These are phyloP conservation scores for Pecoramyces ruminantium DNA, from an alignment of 192 early-diverging fungal genomes.

Conservation along the genomic window DNA sequence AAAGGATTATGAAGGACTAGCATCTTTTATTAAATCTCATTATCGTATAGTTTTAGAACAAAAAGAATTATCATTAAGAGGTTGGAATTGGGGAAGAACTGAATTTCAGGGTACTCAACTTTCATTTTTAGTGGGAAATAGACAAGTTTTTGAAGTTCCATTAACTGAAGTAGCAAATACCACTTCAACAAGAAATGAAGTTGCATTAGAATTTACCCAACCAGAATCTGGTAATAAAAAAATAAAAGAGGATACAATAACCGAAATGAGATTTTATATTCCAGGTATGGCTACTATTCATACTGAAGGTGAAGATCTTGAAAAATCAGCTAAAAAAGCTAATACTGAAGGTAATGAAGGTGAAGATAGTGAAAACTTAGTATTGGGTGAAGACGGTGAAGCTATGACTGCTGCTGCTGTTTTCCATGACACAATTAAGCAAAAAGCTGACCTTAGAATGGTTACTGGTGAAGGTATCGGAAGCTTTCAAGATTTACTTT, in stretches of 20 bases:
- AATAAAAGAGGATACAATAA: constrained; percentile 53
- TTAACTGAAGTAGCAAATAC: constrained; percentile 73
- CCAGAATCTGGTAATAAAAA: constrained; percentile 34
- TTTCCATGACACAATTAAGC: constrained; percentile 84
- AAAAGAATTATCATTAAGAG: constrained; percentile 72
- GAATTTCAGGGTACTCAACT: constrained; percentile 61
- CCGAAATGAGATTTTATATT: constrained; percentile 84
- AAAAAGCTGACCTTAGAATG: constrained; percentile 73
- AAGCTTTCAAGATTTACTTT: constrained; percentile 72
- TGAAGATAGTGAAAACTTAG: constrained; percentile 26
- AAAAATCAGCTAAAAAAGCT: constrained; percentile 13
- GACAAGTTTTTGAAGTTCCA: constrained; percentile 82
- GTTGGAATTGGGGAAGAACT: constrained; percentile 94
- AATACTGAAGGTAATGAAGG: constrained; percentile 6
- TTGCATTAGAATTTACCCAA: constrained; percentile 71
- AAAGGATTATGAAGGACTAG: constrained; percentile 72
- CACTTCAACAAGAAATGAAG: constrained; percentile 71
- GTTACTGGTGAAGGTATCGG: constrained; percentile 76
- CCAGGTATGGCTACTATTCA: constrained; percentile 51
- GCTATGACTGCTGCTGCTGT: constrained; percentile 43
- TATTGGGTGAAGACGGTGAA: constrained; percentile 47
- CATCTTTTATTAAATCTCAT: constrained; percentile 42
- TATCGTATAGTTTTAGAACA: constrained; percentile 61
- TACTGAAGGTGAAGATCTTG: neutral
- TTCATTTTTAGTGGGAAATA: constrained; percentile 65